A percentile compares a stretch with the other conserved stretches of the same genome.
Conservation (phyloP, 495 filamentous ascomycete genomes). For the Penicillium bialowiezense region DNA sequence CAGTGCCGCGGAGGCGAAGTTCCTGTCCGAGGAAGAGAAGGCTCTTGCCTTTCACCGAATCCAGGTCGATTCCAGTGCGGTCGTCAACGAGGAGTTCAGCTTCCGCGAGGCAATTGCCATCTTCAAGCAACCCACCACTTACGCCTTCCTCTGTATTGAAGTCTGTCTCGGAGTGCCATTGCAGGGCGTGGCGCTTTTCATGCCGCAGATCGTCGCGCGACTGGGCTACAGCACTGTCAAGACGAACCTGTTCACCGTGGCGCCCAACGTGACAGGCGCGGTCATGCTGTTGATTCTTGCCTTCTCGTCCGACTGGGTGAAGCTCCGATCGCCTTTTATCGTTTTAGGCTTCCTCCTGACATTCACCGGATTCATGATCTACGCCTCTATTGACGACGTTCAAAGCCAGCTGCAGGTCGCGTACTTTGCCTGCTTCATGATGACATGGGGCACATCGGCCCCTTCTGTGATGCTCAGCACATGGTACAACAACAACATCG, state of each 20-base stretch:
- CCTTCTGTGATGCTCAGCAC: constrained; percentile 51
- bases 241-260: constrained; percentile 76
- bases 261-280: constrained; percentile 67
- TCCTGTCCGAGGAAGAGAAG: constrained; percentile 64
- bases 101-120: constrained; percentile 62
- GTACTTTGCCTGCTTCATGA: constrained; percentile 80
- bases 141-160: constrained; percentile 64
- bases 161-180: constrained; percentile 75
- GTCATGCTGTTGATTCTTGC: constrained; percentile 67
- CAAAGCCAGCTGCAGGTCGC: constrained; percentile 56
- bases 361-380: constrained; percentile 74
- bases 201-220: constrained; percentile 69
- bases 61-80: constrained; percentile 66
- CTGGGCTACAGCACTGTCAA: constrained; percentile 63
- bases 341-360: constrained; percentile 70
- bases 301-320: constrained; percentile 60
- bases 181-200: constrained; percentile 66
- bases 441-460: constrained; percentile 66
- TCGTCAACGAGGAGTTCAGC: constrained; percentile 69
- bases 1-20: constrained; percentile 59
- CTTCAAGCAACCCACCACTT: constrained; percentile 61
- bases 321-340: constrained; percentile 71
- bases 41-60: constrained; percentile 70
- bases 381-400: constrained; percentile 62
- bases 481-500: constrained; percentile 81